Percentiles rank a stretch among this genome's conserved stretches.
Evolutionary conservation across 2,329 filamentous ascomycete species (phyloP).

Genomic region (Colletotrichum sp.): DNA sequence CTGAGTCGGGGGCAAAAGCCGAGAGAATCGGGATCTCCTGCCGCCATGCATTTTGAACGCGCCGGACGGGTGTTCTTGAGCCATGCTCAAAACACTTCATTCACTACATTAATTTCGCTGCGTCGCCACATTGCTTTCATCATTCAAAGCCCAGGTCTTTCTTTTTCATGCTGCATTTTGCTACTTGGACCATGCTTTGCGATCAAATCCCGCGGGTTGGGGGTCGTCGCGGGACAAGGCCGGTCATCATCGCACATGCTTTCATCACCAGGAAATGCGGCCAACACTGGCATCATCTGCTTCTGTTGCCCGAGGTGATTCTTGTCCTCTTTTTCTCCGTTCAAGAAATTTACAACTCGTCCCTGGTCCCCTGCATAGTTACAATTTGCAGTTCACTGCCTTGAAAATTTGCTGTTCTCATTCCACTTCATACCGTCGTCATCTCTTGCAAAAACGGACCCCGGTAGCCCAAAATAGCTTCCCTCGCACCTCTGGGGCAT

Average conservation of each 20-base stretch:
- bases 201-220: background rate
- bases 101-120: background rate
- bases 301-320: background rate
- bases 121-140: background rate
- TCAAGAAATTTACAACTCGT: background rate
- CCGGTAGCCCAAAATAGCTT: background rate
- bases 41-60: background rate
- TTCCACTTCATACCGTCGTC: background rate
- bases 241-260: background rate
- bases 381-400: background rate
- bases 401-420: background rate
- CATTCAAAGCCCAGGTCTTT: background rate
- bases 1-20: background rate
- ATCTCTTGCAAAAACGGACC: background rate
- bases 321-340: background rate
- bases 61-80: background rate
- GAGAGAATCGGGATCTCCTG: background rate
- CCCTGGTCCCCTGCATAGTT: fast-evolving
- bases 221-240: background rate
- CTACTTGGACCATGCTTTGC: background rate
- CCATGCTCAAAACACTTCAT: background rate
- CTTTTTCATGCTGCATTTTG: background rate
- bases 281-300: background rate
- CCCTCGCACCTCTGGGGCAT: background rate
- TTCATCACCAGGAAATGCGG: background rate